Conservation (phyloP, 768 basidiomycete genomes). For the Xerocomus spinulosus region DNA sequence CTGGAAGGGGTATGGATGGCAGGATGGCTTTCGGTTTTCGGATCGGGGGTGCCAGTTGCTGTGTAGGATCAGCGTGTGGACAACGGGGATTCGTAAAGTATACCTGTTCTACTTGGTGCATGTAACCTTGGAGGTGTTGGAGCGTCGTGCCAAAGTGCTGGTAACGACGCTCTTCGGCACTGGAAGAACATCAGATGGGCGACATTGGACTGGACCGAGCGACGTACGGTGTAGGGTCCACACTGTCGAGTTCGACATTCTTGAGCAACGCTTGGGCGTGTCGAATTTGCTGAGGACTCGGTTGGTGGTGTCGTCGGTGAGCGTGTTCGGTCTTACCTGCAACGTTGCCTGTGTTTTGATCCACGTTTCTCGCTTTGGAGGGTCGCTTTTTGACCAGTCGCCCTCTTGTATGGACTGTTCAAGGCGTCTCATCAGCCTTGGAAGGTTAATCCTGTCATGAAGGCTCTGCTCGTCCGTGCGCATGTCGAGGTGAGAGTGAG, state of each 20-base stretch:
- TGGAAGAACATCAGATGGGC: slow-evolving; percentile 27
- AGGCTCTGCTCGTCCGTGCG: slow-evolving; percentile 28
- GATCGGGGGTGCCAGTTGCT: slow-evolving; percentile 42
- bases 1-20: slow-evolving; percentile 48
- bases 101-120: slow-evolving; percentile 54
- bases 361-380: slow-evolving; percentile 38
- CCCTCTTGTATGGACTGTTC: slow-evolving; percentile 46
- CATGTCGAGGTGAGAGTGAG: slow-evolving; percentile 17
- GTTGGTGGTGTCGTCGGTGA: neutral
- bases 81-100: neutral
- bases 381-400: slow-evolving; percentile 31
- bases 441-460: slow-evolving; percentile 69
- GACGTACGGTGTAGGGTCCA: slow-evolving; percentile 43
- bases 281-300: slow-evolving; percentile 38
- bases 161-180: slow-evolving; percentile 41
- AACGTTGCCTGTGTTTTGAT: slow-evolving; percentile 51
- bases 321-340: slow-evolving; percentile 41
- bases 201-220: neutral
- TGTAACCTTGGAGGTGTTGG: slow-evolving; percentile 49
- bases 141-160: slow-evolving; percentile 47
- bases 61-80: neutral
- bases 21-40: slow-evolving; percentile 46
- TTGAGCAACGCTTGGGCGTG: slow-evolving; percentile 53
- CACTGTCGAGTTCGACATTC: slow-evolving; percentile 51
- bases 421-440: slow-evolving; percentile 54